Evolutionary conservation across 305 asterid species (phyloP), one percentile per base, ranked within the genome.

Genomic region (Fraxinus angustifolia): DNA sequence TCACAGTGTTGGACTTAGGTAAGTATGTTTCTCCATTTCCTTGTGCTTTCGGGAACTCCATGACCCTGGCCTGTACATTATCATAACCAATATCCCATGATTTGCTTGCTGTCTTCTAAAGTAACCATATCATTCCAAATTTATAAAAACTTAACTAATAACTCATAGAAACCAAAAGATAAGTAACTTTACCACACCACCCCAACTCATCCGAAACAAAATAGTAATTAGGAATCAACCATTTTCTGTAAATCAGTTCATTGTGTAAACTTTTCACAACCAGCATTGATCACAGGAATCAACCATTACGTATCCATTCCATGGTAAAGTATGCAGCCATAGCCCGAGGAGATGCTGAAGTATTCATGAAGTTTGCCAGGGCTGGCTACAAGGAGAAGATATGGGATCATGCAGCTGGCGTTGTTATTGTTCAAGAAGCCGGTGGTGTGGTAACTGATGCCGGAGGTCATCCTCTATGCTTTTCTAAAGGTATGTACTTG

Each of bases 331-430:
- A 92, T 14, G 98, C 97, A 78, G 95, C 97, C 68, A 92, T 92
- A 88, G 97, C 98, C 3, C 84, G 94, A 75, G 98, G 98, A 60
- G 94, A 92, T 26, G 97, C 95, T 7, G 97, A 94, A 81, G 85
- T 91, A 84, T 92, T 90, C 89, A 94, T 94, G 97, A 94, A 92
- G 78, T 94, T 92, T 38, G 93, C 97, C 0, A 82, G 94, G 84
- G 87, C 92, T 8, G 97, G 97, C 40, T 91, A 90, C 83, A 91
- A 90, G 89, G 98, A 94, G 90, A 94, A 94, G 86, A 92, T 92
- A 87, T 94, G 95, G 98, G 98, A 94, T 81, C 98, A 94, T 78
- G 97, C 97, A 31, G 97, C 98, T 8, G 97, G 98, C n/a, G 95
- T 91, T 16, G 92, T 94, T 3, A 90, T 94, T 79, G 87, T 91